These are phyloP conservation scores for Citrus medica DNA, from an alignment of 345 rosid species.

Conservation along the genomic window DNA sequence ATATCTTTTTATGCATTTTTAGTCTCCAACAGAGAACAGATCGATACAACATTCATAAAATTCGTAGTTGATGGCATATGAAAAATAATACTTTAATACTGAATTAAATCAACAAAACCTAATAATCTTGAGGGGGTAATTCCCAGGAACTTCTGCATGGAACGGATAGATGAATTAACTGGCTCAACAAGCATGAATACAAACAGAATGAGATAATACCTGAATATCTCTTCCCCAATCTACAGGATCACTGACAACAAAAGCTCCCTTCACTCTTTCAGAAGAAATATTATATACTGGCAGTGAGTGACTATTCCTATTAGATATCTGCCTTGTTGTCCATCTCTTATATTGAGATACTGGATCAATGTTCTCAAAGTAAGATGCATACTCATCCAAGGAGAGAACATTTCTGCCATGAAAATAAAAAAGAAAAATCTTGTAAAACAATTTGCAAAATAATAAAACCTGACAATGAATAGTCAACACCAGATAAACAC, in stretches of 20 bases:
- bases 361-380: slow-evolving; percentile 43
- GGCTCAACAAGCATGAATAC: not conserved
- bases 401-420: slow-evolving; percentile 43
- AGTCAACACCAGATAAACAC: not conserved
- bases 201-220: slow-evolving; percentile 21
- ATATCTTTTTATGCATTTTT: not conserved
- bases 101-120: not conserved
- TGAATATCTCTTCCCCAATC: slow-evolving; percentile 60
- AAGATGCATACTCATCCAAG: slow-evolving; percentile 41
- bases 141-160: not conserved
- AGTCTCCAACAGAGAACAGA: not conserved
- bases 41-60: not conserved
- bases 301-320: not conserved
- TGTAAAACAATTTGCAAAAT: not conserved
- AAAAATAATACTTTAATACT: not conserved
- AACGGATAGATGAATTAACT: not conserved
- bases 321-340: slow-evolving; percentile 20
- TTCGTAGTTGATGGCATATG: not conserved
- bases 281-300: slow-evolving; percentile 24
- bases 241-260: slow-evolving; percentile 46
- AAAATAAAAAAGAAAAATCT: slow-evolving; percentile 3
- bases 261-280: slow-evolving; percentile 38
- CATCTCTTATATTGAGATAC: slow-evolving; percentile 44
- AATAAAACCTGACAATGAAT: not conserved
- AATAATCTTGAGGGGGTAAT: not conserved